These are phyloP conservation scores for Tuber microsphaerosporum DNA, from an alignment of 495 filamentous ascomycete species.

Conservation along the genomic window DNA sequence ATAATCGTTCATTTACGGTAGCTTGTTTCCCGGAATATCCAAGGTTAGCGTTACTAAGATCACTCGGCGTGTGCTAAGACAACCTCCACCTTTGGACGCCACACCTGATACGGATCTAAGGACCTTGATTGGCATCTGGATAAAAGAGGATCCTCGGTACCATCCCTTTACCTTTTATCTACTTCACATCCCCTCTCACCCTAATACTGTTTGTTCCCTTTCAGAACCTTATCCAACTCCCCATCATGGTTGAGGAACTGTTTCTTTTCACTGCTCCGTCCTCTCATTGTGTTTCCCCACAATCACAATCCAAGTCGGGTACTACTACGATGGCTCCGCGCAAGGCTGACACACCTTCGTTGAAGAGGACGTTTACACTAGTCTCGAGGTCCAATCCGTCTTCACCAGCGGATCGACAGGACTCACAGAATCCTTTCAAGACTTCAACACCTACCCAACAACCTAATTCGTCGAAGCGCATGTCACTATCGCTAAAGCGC, in stretches of 20 bases:
- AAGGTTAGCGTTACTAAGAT: slow-evolving; percentile 19
- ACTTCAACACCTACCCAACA: slow-evolving; percentile 25
- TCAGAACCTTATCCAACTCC: slow-evolving; percentile 5
- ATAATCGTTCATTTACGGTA: slow-evolving; percentile 32
- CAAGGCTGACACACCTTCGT: slow-evolving; percentile 36
- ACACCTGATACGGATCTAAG: slow-evolving; percentile 27
- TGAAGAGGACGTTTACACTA: slow-evolving; percentile 40
- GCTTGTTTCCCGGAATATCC: slow-evolving; percentile 25
- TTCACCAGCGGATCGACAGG: slow-evolving; percentile 36
- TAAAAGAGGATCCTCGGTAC: slow-evolving; percentile 40
- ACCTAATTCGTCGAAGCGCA: slow-evolving; percentile 35
- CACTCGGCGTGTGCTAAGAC: slow-evolving; percentile 35
- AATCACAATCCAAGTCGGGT: slow-evolving; percentile 25
- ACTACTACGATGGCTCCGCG: slow-evolving; percentile 25
- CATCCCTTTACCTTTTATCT: slow-evolving; percentile 40
- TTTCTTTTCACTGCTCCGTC: slow-evolving; percentile 33
- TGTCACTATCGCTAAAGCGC: slow-evolving; percentile 42
- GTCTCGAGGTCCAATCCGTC: slow-evolving; percentile 37
- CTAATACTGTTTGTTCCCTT: slow-evolving; percentile 16
- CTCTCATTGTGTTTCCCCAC: slow-evolving; percentile 22
- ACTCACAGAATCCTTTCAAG: slow-evolving; percentile 30
- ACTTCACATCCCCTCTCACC: slow-evolving; percentile 22
- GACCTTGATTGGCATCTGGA: slow-evolving; percentile 32
- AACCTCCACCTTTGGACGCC: slow-evolving; percentile 25
- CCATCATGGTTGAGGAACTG: slow-evolving; percentile 34